Evolutionary conservation across 306 rosid species (phyloP).

Genomic region (Casuarina glauca): DNA sequence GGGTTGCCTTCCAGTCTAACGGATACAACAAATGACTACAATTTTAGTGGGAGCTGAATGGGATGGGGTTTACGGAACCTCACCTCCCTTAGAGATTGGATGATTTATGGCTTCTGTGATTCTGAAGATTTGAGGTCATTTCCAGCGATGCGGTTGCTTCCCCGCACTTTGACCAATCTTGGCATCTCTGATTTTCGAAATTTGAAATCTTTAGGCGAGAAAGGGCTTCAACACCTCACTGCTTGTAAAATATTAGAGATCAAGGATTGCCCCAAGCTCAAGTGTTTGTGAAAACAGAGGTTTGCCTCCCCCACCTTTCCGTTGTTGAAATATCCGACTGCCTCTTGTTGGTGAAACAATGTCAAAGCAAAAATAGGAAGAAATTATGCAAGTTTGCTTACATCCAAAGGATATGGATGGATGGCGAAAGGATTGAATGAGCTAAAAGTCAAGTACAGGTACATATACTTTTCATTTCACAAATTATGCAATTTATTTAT

Average conservation of each 20-base stretch:
- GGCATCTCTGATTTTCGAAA: rapidly evolving
- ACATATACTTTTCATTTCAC: no score
- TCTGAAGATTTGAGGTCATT: not conserved
- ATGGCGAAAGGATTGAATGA: no score
- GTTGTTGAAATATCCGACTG: not conserved
- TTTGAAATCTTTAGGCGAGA: constrained; percentile 16
- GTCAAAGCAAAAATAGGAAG: no score
- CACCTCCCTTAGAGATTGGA: not conserved
- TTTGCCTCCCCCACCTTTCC: constrained; percentile 8
- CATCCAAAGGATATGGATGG: no score
- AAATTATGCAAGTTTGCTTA: no score
- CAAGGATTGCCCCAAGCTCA: rapidly evolving
- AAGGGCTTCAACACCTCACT: constrained; percentile 26
- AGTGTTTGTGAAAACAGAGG: constrained; percentile 6
- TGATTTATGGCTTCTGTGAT: rapidly evolving
- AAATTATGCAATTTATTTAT: no score
- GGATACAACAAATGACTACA: not conserved
- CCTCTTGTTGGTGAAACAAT: no score
- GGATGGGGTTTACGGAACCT: constrained; percentile 3
- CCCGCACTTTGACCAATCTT: not conserved
- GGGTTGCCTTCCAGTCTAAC: not conserved
- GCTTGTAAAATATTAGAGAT: not conserved
- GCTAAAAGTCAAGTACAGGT: no score
- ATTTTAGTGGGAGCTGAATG: not conserved
- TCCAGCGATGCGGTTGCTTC: not conserved